Conservation (phyloP, 148 eudicot species). For the Polygonum aviculare region DNA sequence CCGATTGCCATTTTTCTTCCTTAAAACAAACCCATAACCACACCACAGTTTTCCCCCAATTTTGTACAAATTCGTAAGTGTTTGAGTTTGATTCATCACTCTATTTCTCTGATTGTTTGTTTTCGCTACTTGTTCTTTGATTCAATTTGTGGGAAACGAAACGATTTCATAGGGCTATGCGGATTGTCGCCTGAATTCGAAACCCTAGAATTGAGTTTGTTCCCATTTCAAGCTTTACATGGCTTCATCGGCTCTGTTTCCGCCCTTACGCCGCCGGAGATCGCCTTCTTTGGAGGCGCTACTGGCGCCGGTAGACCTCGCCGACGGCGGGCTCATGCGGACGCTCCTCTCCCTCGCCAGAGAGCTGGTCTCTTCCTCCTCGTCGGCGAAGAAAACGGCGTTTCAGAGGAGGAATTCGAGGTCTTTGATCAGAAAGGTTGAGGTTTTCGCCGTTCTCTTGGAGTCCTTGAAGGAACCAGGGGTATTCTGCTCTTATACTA, state of each 20-base stretch:
- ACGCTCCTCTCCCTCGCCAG: slow-evolving; percentile 37
- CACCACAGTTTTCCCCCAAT: background rate
- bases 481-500: slow-evolving; percentile 30
- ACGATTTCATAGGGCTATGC: background rate
- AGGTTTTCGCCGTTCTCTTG: slow-evolving; percentile 43
- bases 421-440: slow-evolving; percentile 52
- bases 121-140: background rate
- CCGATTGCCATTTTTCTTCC: background rate
- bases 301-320: slow-evolving; percentile 74
- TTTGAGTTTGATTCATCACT: background rate
- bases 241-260: slow-evolving; percentile 75
- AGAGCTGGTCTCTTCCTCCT: slow-evolving; percentile 42
- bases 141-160: background rate
- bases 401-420: slow-evolving; percentile 52
- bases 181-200: background rate
- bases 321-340: slow-evolving; percentile 41
- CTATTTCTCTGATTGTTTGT: background rate
- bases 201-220: background rate
- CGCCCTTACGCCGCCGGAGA: slow-evolving; percentile 57
- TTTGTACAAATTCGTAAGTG: background rate
- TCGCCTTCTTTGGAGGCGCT: slow-evolving; percentile 80
- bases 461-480: slow-evolving; percentile 41
- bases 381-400: slow-evolving; percentile 27
- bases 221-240: slow-evolving; percentile 11
- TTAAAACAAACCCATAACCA: background rate